A percentile compares a stretch with the other conserved stretches of the same genome.
phyloP scores from a whole-genome alignment of 768 basidiomycete species.

The Tephrocybe sp. region DNA sequence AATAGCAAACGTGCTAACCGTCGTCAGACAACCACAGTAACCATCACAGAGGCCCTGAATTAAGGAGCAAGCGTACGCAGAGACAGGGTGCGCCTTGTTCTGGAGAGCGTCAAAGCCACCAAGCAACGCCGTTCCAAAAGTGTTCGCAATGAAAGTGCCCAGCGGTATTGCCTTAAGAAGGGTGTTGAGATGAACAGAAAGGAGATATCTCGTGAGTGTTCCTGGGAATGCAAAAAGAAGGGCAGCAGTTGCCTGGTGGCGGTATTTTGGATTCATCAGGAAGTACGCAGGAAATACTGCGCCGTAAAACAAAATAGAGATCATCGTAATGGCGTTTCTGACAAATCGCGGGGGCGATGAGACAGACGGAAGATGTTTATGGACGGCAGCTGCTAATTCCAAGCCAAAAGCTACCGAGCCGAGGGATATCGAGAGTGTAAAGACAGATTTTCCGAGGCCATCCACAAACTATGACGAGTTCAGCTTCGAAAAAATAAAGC shows the following conservation, averaged over 20 bases:
- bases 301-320: constrained; percentile 67
- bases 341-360: constrained; percentile 39
- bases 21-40: constrained; percentile 93
- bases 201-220: constrained; percentile 75
- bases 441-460: constrained; percentile 74
- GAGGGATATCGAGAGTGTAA: constrained; percentile 77
- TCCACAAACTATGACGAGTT: constrained; percentile 67
- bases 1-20: constrained; percentile 88
- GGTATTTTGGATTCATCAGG: constrained; percentile 61
- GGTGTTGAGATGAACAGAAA: constrained; percentile 72
- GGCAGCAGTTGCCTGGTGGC: constrained; percentile 81
- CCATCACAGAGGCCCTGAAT: constrained; percentile 86
- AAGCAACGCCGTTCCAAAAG: constrained; percentile 79
- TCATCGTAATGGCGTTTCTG: constrained; percentile 47
- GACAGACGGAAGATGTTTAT: constrained; percentile 38
- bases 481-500: not conserved
- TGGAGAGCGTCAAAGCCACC: constrained; percentile 73
- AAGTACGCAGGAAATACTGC: constrained; percentile 80
- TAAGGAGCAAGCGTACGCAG: constrained; percentile 57
- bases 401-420: constrained; percentile 76
- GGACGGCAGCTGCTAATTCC: constrained; percentile 47
- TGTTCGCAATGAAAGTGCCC: constrained; percentile 78
- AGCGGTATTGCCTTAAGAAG: constrained; percentile 61
- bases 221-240: constrained; percentile 90
- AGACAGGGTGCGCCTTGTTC: constrained; percentile 38